Percentiles rank a stretch among this genome's conserved stretches.
These are phyloP conservation scores for Begonia fuchsioides DNA, from an alignment of 306 rosid genomes.

Conservation along the genomic window DNA sequence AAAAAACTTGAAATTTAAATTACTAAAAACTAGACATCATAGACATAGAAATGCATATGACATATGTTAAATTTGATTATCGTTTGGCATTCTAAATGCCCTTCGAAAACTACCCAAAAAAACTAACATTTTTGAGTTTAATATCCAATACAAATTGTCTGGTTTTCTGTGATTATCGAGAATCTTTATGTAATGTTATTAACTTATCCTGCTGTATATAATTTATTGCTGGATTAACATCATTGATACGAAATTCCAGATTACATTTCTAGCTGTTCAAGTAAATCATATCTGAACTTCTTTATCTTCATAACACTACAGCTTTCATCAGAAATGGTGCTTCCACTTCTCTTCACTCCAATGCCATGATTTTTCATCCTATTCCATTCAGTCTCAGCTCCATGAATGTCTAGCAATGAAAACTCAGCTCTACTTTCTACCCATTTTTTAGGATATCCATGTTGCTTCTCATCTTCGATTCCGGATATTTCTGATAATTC, in stretches of 20 bases:
- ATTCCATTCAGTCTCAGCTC: no score
- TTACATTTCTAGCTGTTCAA: slow-evolving; percentile 29
- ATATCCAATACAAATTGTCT: no score
- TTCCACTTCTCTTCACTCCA: slow-evolving; percentile 46
- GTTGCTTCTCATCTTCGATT: slow-evolving; percentile 32
- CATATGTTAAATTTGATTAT: no score
- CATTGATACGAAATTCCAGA: slow-evolving; percentile 4
- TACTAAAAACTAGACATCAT: no score
- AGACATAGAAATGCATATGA: no score
- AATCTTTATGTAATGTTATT: no score
- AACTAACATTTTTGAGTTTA: no score
- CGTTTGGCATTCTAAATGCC: no score
- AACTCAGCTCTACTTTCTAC: slow-evolving; percentile 14
- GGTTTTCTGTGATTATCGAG: no score
- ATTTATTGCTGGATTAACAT: slow-evolving; percentile 14
- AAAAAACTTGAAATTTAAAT: no score
- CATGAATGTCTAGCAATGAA: no score
- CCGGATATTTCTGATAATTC: slow-evolving; percentile 56
- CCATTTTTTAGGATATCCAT: slow-evolving; percentile 2
- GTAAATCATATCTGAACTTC: slow-evolving; percentile 34
- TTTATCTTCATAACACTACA: slow-evolving; percentile 25
- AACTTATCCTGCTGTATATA: neutral
- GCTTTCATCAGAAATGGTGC: slow-evolving; percentile 23
- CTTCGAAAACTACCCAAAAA: no score
- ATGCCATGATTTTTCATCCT: slow-evolving; percentile 10